These are phyloP conservation scores for Psilocybe tampanensis DNA, from an alignment of 768 basidiomycete species.

Conservation along the genomic window DNA sequence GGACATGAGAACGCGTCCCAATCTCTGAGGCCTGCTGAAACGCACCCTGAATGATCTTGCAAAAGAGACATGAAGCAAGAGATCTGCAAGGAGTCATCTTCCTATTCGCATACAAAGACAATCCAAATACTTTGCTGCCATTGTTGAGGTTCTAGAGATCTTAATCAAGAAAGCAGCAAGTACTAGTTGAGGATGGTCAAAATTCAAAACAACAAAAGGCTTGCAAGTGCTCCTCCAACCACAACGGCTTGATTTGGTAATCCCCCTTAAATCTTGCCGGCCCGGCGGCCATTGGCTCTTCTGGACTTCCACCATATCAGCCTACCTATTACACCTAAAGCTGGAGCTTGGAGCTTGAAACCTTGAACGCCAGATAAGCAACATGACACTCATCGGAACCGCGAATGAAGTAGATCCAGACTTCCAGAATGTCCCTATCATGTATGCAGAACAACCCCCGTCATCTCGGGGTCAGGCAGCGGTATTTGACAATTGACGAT, in stretches of 20 bases:
- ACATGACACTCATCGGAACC: conserved; percentile 25
- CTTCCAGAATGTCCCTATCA: conserved; percentile 41
- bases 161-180: neutral
- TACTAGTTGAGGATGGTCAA: too few species aligned
- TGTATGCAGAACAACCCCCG: conserved; percentile 27
- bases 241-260: neutral
- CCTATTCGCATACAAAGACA: neutral
- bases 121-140: conserved; percentile 39
- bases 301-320: too few species aligned
- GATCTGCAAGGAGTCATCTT: conserved; percentile 35
- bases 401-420: conserved; percentile 20
- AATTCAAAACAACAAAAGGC: too few species aligned
- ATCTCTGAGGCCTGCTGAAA: neutral
- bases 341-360: too few species aligned
- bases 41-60: conserved; percentile 90
- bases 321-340: too few species aligned
- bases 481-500: neutral
- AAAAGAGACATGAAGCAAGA: conserved; percentile 81
- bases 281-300: neutral
- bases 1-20: neutral
- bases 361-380: neutral
- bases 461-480: neutral
- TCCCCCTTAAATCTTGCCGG: neutral
- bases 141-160: conserved; percentile 11
- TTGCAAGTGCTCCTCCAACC: too few species aligned